These are phyloP conservation scores for Fusarium aywerte DNA, from an alignment of 2,329 filamentous ascomycete genomes.

Conservation along the genomic window DNA sequence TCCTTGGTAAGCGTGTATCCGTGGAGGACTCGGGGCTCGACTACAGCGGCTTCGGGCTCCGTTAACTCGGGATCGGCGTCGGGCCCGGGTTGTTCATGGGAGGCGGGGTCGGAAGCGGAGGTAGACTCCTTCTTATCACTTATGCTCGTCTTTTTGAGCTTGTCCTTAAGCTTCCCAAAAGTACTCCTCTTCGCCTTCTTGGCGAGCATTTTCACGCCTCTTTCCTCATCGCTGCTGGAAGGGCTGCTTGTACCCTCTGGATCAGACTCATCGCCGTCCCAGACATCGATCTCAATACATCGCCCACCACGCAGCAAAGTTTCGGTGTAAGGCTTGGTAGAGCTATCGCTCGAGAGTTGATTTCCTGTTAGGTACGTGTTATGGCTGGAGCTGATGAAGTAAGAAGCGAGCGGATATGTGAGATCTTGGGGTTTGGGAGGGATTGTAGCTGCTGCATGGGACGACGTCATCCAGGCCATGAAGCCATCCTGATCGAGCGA, in stretches of 20 bases:
- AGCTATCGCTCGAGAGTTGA: conserved; percentile 87
- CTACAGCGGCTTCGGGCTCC: conserved; percentile 47
- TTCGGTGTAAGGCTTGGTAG: conserved; percentile 86
- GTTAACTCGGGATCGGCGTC: conserved; percentile 19
- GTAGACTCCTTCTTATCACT: conserved; percentile 49
- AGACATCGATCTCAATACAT: conserved; percentile 94
- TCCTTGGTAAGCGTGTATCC: conserved; percentile 92
- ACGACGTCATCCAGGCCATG: conserved; percentile 66
- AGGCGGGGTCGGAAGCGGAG: neutral
- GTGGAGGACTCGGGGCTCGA: conserved; percentile 84
- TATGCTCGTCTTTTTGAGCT: conserved; percentile 61
- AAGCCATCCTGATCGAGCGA: conserved; percentile 62
- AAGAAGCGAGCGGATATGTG: conserved; percentile 84
- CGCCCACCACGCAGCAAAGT: conserved; percentile 86
- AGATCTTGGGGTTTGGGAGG: conserved; percentile 62
- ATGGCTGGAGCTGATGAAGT: conserved; percentile 94
- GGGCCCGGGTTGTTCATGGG: conserved; percentile 10
- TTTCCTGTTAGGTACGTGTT: conserved; percentile 94
- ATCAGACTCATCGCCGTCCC: conserved; percentile 85
- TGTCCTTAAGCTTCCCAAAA: conserved; percentile 73
- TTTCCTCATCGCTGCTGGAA: conserved; percentile 60
- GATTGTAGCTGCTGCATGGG: conserved; percentile 56
- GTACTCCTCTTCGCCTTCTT: conserved; percentile 64
- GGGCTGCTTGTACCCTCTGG: conserved; percentile 55
- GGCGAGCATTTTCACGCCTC: conserved; percentile 60